These are phyloP conservation scores for Pneumocystis wakefieldiae DNA, from an alignment of 1,139 yeast genomes.

Conservation along the genomic window DNA sequence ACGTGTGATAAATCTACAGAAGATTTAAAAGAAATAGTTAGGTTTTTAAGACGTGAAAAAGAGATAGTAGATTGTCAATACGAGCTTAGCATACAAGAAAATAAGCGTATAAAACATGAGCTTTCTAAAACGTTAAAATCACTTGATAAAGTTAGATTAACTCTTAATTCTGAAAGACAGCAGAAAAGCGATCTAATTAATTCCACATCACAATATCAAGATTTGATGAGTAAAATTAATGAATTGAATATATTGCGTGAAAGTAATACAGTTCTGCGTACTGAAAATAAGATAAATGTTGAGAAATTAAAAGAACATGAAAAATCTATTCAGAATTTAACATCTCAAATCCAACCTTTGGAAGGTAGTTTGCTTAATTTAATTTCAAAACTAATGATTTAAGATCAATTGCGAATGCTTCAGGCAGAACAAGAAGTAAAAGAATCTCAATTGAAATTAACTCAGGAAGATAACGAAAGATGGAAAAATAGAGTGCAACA, in stretches of 20 bases:
- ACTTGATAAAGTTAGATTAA: slow-evolving; percentile 23
- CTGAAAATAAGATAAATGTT: slow-evolving; percentile 31
- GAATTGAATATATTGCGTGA: slow-evolving; percentile 61
- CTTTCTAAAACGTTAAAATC: slow-evolving; percentile 21
- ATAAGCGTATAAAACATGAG: slow-evolving; percentile 30
- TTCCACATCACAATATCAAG: slow-evolving; percentile 34
- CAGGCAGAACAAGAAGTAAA: slow-evolving; percentile 30
- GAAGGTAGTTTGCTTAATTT: not conserved
- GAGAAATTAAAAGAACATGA: slow-evolving; percentile 25
- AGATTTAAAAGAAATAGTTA: slow-evolving; percentile 42
- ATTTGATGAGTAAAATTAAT: slow-evolving; percentile 44
- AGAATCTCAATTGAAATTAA: slow-evolving; percentile 28
- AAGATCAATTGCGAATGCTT: slow-evolving; percentile 25
- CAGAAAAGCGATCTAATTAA: slow-evolving; percentile 29
- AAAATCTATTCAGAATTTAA: slow-evolving; percentile 23
- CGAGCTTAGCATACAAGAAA: slow-evolving; percentile 36
- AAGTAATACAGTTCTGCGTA: slow-evolving; percentile 52
- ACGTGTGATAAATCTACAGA: slow-evolving; percentile 17
- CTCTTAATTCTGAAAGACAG: slow-evolving; percentile 24
- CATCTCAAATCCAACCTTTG: slow-evolving; percentile 24
- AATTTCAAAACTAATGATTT: slow-evolving; percentile 6
- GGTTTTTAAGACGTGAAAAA: slow-evolving; percentile 58
- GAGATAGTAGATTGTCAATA: slow-evolving; percentile 54
- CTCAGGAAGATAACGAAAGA: slow-evolving; percentile 32
- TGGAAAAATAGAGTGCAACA: slow-evolving; percentile 42